A percentile compares a stretch with the other conserved stretches of the same genome.
These are phyloP conservation scores for Silene conica DNA, from an alignment of 148 eudicot genomes.

Conservation along the genomic window DNA sequence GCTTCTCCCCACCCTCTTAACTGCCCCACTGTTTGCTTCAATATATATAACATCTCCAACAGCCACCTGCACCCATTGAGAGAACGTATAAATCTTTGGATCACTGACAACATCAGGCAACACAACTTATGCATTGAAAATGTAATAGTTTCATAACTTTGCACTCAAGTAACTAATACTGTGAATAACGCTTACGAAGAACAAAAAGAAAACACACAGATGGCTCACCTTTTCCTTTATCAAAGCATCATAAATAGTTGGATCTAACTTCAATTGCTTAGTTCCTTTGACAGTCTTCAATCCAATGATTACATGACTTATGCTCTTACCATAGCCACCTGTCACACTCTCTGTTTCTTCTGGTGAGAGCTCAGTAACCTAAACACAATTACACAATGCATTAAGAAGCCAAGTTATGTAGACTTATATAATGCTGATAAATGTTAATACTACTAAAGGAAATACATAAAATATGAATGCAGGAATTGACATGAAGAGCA, in stretches of 20 bases:
- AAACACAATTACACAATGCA: conserved; percentile 3
- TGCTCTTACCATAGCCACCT: conserved; percentile 95
- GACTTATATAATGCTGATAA: background rate
- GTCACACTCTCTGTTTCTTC: conserved; percentile 97
- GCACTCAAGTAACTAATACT: background rate
- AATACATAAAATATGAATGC: too few relatives aligned
- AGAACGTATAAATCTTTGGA: conserved; percentile 1
- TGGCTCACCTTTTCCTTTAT: conserved; percentile 83
- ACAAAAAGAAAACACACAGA: background rate
- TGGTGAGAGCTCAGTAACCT: conserved; percentile 99
- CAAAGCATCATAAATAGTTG: conserved; percentile 93
- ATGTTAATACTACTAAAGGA: background rate
- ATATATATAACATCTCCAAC: conserved; percentile 97
- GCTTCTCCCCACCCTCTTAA: conserved; percentile 95
- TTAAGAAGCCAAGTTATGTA: background rate
- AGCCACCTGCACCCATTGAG: conserved; percentile 57
- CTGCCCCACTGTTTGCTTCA: conserved; percentile 98
- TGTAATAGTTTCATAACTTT: background rate
- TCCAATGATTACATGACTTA: conserved; percentile 93
- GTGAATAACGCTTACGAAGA: background rate
- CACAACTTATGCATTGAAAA: background rate
- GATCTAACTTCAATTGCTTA: conserved; percentile 90
- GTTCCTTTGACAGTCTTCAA: conserved; percentile 96
- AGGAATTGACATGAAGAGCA: too few relatives aligned
- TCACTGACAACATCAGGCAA: background rate